These are phyloP conservation scores for Calonectria ilicicola DNA, from an alignment of 2,329 filamentous ascomycete species.

Conservation along the genomic window DNA sequence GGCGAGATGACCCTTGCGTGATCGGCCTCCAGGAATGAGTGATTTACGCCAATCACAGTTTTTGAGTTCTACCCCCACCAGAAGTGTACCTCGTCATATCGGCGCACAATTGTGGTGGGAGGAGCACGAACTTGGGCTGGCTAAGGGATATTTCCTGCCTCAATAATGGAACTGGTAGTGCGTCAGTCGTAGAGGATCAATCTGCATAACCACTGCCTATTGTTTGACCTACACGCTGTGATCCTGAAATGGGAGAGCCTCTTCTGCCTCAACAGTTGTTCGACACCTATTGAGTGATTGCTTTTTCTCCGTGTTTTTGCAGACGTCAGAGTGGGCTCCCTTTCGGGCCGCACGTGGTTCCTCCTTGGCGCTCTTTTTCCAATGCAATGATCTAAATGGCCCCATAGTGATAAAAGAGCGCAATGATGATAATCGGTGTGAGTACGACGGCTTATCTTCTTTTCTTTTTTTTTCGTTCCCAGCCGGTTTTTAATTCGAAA, in stretches of 20 bases:
- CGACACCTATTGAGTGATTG: background rate
- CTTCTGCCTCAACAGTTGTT: background rate
- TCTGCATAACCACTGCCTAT: background rate
- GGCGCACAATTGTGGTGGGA: too few species aligned
- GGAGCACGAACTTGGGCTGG: too few species aligned
- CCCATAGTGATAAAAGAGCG: background rate
- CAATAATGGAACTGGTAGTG: too few species aligned
- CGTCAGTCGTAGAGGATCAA: too few species aligned
- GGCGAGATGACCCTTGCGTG: too few species aligned
- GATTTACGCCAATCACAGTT: too few species aligned
- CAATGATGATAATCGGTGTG: too few species aligned
- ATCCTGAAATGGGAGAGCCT: background rate
- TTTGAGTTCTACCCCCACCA: too few species aligned
- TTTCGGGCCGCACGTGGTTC: background rate
- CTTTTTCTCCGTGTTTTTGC: background rate
- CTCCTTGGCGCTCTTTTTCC: background rate
- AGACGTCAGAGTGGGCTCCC: background rate
- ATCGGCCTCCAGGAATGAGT: too few species aligned
- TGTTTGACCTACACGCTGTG: background rate
- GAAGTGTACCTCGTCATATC: too few species aligned
- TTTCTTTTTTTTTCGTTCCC: background rate
- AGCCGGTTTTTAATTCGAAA: background rate
- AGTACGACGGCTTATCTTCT: background rate
- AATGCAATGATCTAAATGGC: background rate
- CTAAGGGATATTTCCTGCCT: too few species aligned